Base-by-base conservation (phyloP, 805 yeast genomes). In the Ogataea ganodermae region DNA sequence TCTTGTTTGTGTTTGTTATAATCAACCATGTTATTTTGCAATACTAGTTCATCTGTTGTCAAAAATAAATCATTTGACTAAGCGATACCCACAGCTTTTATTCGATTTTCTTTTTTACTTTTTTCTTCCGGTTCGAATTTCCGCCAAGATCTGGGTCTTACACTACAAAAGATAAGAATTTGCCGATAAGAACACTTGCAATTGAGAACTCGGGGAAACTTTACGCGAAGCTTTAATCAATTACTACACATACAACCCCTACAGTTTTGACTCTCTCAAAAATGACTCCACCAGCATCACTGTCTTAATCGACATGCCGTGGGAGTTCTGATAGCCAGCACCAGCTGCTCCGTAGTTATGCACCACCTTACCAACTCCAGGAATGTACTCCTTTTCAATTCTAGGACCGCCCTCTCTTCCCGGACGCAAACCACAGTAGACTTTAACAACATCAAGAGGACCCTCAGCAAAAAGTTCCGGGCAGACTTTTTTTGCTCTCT, bases 341-440 rank as follows among this genome's bases (percentile, higher is more conserved):
- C 89, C 89, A 7, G 81, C 88, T 24, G 88, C 86, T 2, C 89
- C 89, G 61, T 83, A 84, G 57, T 78, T 79, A 62, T 84, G 89
- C 20, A 83, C 73, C 18, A 83, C 62, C 16, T 49, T 52, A 1
- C 57, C 58, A 5, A 51, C 52, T 2, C 49, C 45, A 9, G 49
- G 39, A 13, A 36, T 49, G 18, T 58, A 54, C 40, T 70, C 75
- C 36, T 69, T 56, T 51, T 76, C 80, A 4, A 83, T 62, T 51
- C 85, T 72, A 6, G 77, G 72, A 13, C 90, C 90, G 7, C 79
- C 83, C 16, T 67, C 58, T 56, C 90, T 70, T 2, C 74, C 85
- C 1, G 91, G 91, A 62, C 91, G 74, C 46, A 83, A 74, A 0
- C 89, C 92, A 20, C 82, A 84, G 56, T 80, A 80, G 36, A 73